Base-by-base conservation (phyloP, 768 basidiomycete species). In the Lactifluus volemus region DNA sequence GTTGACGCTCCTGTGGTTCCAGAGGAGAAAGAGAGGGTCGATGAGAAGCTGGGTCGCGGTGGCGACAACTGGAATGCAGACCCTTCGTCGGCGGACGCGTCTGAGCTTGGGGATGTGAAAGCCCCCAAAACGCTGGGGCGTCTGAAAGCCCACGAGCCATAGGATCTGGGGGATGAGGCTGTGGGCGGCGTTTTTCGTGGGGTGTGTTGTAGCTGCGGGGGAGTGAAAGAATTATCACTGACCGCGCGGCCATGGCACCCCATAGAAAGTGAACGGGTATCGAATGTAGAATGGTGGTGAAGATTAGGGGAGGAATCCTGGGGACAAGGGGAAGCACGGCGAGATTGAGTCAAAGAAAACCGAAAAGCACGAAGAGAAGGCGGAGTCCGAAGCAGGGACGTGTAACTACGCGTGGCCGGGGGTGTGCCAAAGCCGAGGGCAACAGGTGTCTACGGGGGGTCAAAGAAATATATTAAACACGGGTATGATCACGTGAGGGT, bases 41-140 rank as follows among this genome's bases (percentile, higher is more conserved):
- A 67, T 49, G 61, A 67, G 65, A 67, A 67, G 54, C 67, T 67
- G 10, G 65, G 67, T 19, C 67, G 61, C 41, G 67, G 59, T 50
- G 67, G 59, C 30, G 63, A 58, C 21, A 63, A 63, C 38, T 66
- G 76, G 34, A 77, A 74, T 48, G 73, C 70, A 52, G 76, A 68
- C 53, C 59, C 59, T 51, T 61, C 53, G 38, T 66, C 45, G 49
- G 44, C 17, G 41, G 65, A 52, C 72, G 79, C 52, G 73, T 64
- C 68, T 77, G 58, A 52, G 17, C 32, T 34, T 29, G 73, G 67
- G 57, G 80, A 77, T 32, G 79, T 74, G 67, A 88, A 88, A 65
- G 87, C 82, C 6, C 81, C 83, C 25, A 86, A 71, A 25, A 88
- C 80, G 63, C 79, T 83, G 11, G 86, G 84, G 32, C 71, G 71